phyloP scores from a whole-genome alignment of 2,329 filamentous ascomycete genomes.

The Scleromitrula shiraiana region DNA sequence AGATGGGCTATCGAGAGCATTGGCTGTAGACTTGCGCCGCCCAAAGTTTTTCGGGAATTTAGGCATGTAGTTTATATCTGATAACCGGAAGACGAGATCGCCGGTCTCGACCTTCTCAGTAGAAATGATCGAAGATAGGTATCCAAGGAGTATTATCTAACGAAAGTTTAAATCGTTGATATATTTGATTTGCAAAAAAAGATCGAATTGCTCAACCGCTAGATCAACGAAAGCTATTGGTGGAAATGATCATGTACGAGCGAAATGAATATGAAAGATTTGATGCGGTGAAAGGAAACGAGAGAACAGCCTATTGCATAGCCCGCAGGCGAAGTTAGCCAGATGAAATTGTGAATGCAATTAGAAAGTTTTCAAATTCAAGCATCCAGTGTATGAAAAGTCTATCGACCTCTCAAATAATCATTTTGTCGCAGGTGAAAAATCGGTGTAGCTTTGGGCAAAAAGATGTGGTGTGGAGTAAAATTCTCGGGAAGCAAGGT shows the following conservation, averaged over 20 bases:
- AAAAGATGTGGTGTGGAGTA: slow-evolving; percentile 12
- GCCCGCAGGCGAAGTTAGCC: slow-evolving; percentile 21
- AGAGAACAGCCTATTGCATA: slow-evolving; percentile 20
- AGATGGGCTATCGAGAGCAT: slow-evolving; percentile 23
- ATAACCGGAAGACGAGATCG: slow-evolving; percentile 9
- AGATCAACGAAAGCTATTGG: background rate
- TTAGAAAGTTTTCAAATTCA: slow-evolving; percentile 16
- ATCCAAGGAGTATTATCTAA: background rate
- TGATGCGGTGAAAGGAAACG: slow-evolving; percentile 14
- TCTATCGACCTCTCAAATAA: slow-evolving; percentile 12
- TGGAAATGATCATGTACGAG: background rate
- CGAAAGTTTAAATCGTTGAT: background rate
- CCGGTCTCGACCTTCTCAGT: slow-evolving; percentile 7
- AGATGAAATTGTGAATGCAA: slow-evolving; percentile 12
- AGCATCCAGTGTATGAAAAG: slow-evolving; percentile 17
- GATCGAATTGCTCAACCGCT: background rate
- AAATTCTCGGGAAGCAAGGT: slow-evolving; percentile 10
- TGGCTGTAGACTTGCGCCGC: slow-evolving; percentile 29
- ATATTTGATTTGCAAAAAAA: background rate
- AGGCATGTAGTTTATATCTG: slow-evolving; percentile 28
- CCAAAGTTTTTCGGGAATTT: slow-evolving; percentile 30
- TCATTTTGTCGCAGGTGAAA: slow-evolving; percentile 12
- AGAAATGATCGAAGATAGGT: background rate
- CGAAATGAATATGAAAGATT: slow-evolving; percentile 2
- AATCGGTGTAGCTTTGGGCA: slow-evolving; percentile 1